Evolutionary conservation across 2,329 filamentous ascomycete genomes (phyloP), one percentile per base, ranked within the genome.

Genomic region (Cryphonectria japonica): DNA sequence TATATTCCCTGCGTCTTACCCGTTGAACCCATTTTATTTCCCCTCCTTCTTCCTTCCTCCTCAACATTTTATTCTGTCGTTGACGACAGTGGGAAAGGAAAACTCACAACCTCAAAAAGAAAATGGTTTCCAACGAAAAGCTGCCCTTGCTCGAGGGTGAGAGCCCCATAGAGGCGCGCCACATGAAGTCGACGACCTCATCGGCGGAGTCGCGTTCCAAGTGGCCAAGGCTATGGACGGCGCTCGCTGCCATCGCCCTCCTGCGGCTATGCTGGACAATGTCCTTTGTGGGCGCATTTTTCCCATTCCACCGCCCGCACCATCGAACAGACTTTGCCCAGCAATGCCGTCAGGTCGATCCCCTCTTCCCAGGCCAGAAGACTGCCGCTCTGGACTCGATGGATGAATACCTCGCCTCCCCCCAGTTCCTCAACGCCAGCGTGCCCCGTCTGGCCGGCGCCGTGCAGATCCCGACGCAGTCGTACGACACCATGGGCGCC

Each of bases 381-480:
- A 78, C 72, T 9, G 64, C 76, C 0, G 72, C 75, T 4, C 77
- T 82, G 43, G 73, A 72, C 22, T 67, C 77, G 59, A 78, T 82
- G 77, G 79, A 82, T 63, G 71, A 74, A 3, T 79, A 76, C 71
- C 69, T 82, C 29, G 66, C 73, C 14, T 80, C 79, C 2, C 65
- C 75, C 52, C 74, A 76, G 43, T 82, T 82, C 71, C 75, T 77
- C 43, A 77, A 79, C 43, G 78, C 78, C 61, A 78, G 79, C 19
- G 72, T 81, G 50, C 69, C 72, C 64, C 78, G 78, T 67, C 61
- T 88, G 71, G 78, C 84, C 19, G 81, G 82, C 3, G 82, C 85
- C 32, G 81, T 91, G 41, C 83, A 85, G 75, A 83, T 89, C 37
- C 86, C 86, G 0, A 88, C 87, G 1, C 80, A 87, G 64, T 85